Evolutionary conservation across 257 asterid species (phyloP).

Genomic region (Solanum infundibuliforme): DNA sequence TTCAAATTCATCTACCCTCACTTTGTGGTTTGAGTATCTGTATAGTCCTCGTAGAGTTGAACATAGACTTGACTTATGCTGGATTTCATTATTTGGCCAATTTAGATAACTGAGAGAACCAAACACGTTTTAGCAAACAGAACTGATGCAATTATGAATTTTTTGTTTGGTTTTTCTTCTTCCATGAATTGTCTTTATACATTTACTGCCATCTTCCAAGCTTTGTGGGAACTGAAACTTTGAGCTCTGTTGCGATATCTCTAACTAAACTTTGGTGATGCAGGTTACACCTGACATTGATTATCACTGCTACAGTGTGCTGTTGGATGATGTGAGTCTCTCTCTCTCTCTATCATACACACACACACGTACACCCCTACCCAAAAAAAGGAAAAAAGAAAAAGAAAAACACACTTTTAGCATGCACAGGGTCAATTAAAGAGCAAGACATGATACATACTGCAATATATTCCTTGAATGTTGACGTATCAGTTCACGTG

Average conservation of each 20-base stretch:
- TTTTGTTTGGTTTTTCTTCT: neutral
- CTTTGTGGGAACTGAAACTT: neutral
- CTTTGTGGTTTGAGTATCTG: neutral
- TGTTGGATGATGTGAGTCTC: slow-evolving; percentile 98
- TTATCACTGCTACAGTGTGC: slow-evolving; percentile 92
- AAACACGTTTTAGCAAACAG: neutral
- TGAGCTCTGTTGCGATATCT: neutral
- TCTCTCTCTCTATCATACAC: neutral
- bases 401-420: neutral
- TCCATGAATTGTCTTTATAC: neutral
- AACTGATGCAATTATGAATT: neutral
- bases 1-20: neutral
- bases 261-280: slow-evolving; percentile 2
- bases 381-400: neutral
- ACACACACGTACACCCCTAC: neutral
- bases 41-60: neutral
- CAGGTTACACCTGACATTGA: slow-evolving; percentile 89
- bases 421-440: neutral
- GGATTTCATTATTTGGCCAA: neutral
- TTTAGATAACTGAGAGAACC: neutral
- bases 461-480: neutral
- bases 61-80: neutral
- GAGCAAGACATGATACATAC: neutral
- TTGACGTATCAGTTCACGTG: neutral
- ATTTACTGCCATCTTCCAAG: neutral